Base-by-base conservation (phyloP, 129 eudicot species). In the Tanacetum coccineum region DNA sequence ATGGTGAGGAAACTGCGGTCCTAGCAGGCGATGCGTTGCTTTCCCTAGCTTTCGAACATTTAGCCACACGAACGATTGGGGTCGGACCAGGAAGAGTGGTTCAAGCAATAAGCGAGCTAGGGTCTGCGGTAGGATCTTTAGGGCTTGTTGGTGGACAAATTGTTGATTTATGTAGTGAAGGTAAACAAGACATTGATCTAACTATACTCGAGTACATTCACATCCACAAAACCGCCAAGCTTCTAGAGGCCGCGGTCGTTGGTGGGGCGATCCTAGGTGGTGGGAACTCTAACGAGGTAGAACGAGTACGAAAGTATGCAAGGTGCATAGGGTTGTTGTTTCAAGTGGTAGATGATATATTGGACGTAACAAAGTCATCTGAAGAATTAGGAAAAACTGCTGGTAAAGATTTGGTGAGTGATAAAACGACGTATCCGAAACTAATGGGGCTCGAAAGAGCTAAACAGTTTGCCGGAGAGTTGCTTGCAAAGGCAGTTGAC, bases 261-360 rank as follows among this genome's bases (percentile, higher is more conserved):
- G 82, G 93, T 57, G 93, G 93, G 26, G 87, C 88, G 2, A 69
- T 82, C 9, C 22, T 86, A 70, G 93, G 93, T 0, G 93, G 93
- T 32, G 93, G 83, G 49, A 79, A 58, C 64, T 51, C 40, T 18
- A 48, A 19, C 0, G 82, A 82, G 51, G 81, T 86, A 13, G 93
- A 86, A 62, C 72, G 80, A 53, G 70, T 82, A 59, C 80, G 93
- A 63, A 80, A 25, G 50, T 83, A 83, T 17, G 88, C 86, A 1
- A 80, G 84, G 69, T 80, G 76, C 39, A 78, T 83, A 0, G 88
- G 93, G 69, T 62, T 86, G 80, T 70, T 85, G 76, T 85, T 85
- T 80, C 87, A 85, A 25, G 92, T 85, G 75, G 87, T 85, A 81
- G 91, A 82, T 74, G 90, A 85, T 58, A 85, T 85, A 64, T 45